Evolutionary conservation across 768 basidiomycete genomes (phyloP).

Genomic region (Polyporus arcularius): DNA sequence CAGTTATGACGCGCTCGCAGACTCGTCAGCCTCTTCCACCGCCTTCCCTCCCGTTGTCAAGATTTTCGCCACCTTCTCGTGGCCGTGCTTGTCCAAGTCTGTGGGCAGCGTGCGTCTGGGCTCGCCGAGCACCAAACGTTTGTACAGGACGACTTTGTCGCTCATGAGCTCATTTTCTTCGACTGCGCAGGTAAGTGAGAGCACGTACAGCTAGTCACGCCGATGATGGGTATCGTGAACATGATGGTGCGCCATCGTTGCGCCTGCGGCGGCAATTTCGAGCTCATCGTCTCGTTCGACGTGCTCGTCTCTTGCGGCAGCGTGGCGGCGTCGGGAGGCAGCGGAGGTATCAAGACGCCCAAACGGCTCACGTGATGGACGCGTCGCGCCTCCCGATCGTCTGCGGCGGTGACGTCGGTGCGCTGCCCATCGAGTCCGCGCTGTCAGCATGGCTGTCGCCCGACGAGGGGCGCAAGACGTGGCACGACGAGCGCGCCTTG

Average conservation of each 20-base stretch:
- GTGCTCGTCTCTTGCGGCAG: constrained; percentile 1
- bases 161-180: not conserved
- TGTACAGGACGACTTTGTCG: constrained; percentile 61
- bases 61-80: constrained; percentile 13
- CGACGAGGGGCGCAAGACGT: not conserved
- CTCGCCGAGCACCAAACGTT: constrained; percentile 58
- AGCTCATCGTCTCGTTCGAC: constrained; percentile 20
- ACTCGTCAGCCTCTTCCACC: not conserved
- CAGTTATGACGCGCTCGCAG: not conserved
- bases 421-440: constrained; percentile 5
- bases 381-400: constrained; percentile 9
- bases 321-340: not conserved
- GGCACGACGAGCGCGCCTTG: not conserved
- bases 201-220: constrained; percentile 59
- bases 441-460: not conserved
- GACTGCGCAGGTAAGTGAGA: not conserved
- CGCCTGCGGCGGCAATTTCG: constrained; percentile 46
- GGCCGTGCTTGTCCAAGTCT: constrained; percentile 9
- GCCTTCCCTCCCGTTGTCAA: constrained; percentile 3
- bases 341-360: not conserved
- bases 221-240: constrained; percentile 63
- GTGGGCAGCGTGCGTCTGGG: constrained; percentile 43
- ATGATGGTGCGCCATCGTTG: constrained; percentile 55
- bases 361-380: constrained; percentile 4
- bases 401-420: constrained; percentile 17